These are phyloP conservation scores for Skeletonema grethae DNA, from an alignment of 108 stramenopile genomes.

Conservation along the genomic window DNA sequence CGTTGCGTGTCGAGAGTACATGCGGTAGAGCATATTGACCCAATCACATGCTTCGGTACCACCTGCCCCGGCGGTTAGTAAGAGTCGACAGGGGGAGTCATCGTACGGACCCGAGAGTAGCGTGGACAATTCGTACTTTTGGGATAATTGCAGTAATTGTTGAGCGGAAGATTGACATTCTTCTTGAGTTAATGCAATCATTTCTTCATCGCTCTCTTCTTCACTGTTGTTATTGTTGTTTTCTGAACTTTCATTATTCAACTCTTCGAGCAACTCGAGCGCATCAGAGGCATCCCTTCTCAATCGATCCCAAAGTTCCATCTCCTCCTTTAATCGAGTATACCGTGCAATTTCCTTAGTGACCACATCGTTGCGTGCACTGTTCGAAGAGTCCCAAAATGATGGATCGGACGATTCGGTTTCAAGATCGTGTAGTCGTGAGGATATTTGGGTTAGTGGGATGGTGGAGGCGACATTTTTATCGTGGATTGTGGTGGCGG, in stretches of 20 bases:
- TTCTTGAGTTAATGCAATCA: constrained; percentile 38
- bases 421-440: constrained; percentile 54
- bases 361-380: constrained; percentile 46
- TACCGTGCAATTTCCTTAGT: constrained; percentile 54
- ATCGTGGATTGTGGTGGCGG: constrained; percentile 15
- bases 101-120: constrained; percentile 80
- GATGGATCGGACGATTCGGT: constrained; percentile 56
- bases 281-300: constrained; percentile 57
- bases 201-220: constrained; percentile 50
- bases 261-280: constrained; percentile 58
- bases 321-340: constrained; percentile 36
- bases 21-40: constrained; percentile 80
- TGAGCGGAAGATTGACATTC: constrained; percentile 55
- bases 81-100: constrained; percentile 68
- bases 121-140: constrained; percentile 70
- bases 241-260: not conserved
- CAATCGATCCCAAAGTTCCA: constrained; percentile 56
- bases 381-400: constrained; percentile 73
- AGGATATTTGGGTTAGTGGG: constrained; percentile 7
- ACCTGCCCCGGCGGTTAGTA: constrained; percentile 96
- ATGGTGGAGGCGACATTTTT: constrained; percentile 11
- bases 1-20: constrained; percentile 79
- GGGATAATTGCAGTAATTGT: constrained; percentile 48
- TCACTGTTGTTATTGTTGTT: constrained; percentile 4
- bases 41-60: constrained; percentile 97